These are phyloP conservation scores for Tricholoma flavovirens DNA, from an alignment of 768 basidiomycete species.

Conservation along the genomic window DNA sequence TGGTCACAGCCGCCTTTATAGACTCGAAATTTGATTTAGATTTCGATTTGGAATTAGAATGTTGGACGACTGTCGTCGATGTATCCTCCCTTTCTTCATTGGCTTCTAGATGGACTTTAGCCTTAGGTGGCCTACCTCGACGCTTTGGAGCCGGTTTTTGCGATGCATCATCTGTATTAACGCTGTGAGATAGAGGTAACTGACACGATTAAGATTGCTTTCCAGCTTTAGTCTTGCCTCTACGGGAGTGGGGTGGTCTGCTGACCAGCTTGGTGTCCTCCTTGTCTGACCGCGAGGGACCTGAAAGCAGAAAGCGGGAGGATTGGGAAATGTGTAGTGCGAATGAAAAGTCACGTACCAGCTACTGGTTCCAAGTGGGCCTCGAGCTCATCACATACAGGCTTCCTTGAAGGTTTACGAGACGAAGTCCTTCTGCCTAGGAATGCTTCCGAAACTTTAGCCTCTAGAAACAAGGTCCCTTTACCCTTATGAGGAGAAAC, in stretches of 20 bases:
- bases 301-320: not conserved
- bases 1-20: not conserved
- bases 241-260: constrained; percentile 1
- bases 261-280: not conserved
- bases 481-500: constrained; percentile 23
- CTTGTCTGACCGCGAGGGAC: not conserved
- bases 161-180: not conserved
- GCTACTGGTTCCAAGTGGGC: not conserved
- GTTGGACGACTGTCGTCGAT: not conserved
- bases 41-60: not conserved
- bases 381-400: not conserved
- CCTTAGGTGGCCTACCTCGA: constrained; percentile 12
- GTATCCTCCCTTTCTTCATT: not conserved
- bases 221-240: constrained; percentile 9
- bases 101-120: not conserved
- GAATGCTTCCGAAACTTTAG: not conserved
- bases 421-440: constrained; percentile 10
- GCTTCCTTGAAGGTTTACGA: not conserved
- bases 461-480: constrained; percentile 2
- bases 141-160: constrained; percentile 10
- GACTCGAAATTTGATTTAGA: not conserved
- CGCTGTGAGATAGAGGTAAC: not conserved
- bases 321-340: not conserved
- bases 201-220: not conserved
- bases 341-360: not conserved